phyloP scores from a whole-genome alignment of 2,329 filamentous ascomycete genomes.

The Rachicladosporium sp. region DNA sequence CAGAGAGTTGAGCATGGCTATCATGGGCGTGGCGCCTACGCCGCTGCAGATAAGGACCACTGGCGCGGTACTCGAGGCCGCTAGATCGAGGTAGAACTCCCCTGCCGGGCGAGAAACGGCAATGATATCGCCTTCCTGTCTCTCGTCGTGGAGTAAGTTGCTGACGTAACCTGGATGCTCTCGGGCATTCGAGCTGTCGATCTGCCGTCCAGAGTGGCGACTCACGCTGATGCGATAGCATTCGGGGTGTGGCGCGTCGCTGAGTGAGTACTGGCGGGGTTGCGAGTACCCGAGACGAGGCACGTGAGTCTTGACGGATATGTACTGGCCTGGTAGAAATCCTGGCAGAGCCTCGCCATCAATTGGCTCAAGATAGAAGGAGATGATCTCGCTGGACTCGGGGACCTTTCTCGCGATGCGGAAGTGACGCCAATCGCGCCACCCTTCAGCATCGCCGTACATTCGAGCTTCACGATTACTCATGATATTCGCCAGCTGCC shows the following conservation, averaged over 20 bases:
- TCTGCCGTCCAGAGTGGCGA: conserved; percentile 45
- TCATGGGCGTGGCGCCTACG: conserved; percentile 55
- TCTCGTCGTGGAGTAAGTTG: conserved; percentile 53
- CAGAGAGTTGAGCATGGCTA: conserved; percentile 51
- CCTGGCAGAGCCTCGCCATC: conserved; percentile 48
- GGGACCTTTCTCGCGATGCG: conserved; percentile 50
- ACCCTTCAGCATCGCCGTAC: conserved; percentile 47
- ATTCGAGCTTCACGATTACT: conserved; percentile 53
- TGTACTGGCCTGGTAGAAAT: conserved; percentile 61
- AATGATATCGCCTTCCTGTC: conserved; percentile 49
- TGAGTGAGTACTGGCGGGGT: conserved; percentile 61
- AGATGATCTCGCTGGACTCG: conserved; percentile 57
- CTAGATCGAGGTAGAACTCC: conserved; percentile 49
- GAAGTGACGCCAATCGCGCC: conserved; percentile 58
- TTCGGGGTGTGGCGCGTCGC: conserved; percentile 47
- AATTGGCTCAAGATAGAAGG: conserved; percentile 55
- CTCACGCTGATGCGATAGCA: conserved; percentile 63
- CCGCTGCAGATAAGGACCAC: conserved; percentile 56
- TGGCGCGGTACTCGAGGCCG: conserved; percentile 36
- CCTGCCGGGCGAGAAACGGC: conserved; percentile 52
- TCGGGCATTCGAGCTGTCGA: conserved; percentile 33
- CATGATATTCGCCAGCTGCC: conserved; percentile 60
- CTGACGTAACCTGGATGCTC: conserved; percentile 54
- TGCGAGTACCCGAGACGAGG: conserved; percentile 50
- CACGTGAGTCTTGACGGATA: conserved; percentile 50